These are phyloP conservation scores for Saccharum spontaneum DNA, from an alignment of 176 grass and related monocot genomes.

Conservation along the genomic window DNA sequence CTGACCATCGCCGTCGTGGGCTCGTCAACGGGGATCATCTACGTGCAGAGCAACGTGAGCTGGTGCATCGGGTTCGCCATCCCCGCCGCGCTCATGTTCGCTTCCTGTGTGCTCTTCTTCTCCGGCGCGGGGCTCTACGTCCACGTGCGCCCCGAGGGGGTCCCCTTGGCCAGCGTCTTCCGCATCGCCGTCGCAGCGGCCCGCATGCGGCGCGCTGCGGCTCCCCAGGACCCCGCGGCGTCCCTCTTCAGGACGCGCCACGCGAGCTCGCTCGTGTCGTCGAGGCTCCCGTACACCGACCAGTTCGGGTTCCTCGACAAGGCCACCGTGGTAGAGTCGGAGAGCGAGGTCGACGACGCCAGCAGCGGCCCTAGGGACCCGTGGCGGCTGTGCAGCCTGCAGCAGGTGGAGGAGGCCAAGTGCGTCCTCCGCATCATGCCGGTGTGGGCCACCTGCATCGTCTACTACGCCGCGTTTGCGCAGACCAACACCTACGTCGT, in stretches of 20 bases:
- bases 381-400: constrained; percentile 60
- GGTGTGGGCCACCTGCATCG: constrained; percentile 54
- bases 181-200: constrained; percentile 48
- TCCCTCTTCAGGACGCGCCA: constrained; percentile 53
- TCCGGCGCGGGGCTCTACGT: constrained; percentile 53
- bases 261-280: constrained; percentile 44
- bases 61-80: constrained; percentile 68
- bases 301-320: constrained; percentile 82
- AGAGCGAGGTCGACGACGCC: constrained; percentile 34
- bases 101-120: constrained; percentile 68
- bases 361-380: constrained; percentile 28
- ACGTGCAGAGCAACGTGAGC: constrained; percentile 74
- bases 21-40: constrained; percentile 72
- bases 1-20: constrained; percentile 58
- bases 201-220: constrained; percentile 26
- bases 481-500: constrained; percentile 62
- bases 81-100: constrained; percentile 57
- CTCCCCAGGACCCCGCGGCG: constrained; percentile 1
- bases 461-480: constrained; percentile 46
- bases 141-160: constrained; percentile 56
- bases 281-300: constrained; percentile 60
- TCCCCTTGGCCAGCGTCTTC: constrained; percentile 47
- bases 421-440: constrained; percentile 65
- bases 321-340: constrained; percentile 43
- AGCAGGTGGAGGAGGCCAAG: constrained; percentile 79